A percentile compares a stretch with the other conserved stretches of the same genome.
Evolutionary conservation across 2,329 filamentous ascomycete genomes (phyloP).

Genomic region (Leptographium galeiforme): DNA sequence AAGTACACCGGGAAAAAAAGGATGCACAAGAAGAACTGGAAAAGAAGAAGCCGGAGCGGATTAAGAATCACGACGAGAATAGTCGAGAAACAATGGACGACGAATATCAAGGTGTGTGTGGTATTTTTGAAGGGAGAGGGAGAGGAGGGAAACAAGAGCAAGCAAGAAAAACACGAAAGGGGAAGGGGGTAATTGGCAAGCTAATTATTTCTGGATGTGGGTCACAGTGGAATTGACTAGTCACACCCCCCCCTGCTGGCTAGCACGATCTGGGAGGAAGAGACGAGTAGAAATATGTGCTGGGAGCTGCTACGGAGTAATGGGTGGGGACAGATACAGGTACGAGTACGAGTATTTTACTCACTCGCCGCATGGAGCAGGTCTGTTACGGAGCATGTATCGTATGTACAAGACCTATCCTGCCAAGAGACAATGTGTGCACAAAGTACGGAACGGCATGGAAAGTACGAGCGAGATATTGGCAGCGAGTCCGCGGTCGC

Average conservation of each 20-base stretch:
- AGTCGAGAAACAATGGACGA: conserved; percentile 11
- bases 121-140: not conserved
- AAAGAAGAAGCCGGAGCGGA: not conserved
- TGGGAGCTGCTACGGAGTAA: too few species aligned
- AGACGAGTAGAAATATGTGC: not conserved
- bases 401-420: too few species aligned
- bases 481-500: too few species aligned
- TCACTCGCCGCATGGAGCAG: too few species aligned
- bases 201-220: conserved; percentile 1
- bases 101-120: conserved; percentile 5
- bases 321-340: not conserved
- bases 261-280: not conserved
- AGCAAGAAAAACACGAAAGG: conserved; percentile 4
- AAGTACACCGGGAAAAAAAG: not conserved
- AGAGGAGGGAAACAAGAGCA: conserved; percentile 1
- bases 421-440: too few species aligned
- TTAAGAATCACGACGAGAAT: conserved; percentile 4
- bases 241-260: not conserved
- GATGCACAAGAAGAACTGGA: not conserved
- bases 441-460: too few species aligned
- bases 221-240: not conserved
- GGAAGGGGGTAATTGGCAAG: conserved; percentile 7
- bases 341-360: not conserved
- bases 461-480: too few species aligned
- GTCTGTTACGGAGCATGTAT: too few species aligned